Conservation (phyloP, 495 filamentous ascomycete species). For the Trichoderma erinaceum region DNA sequence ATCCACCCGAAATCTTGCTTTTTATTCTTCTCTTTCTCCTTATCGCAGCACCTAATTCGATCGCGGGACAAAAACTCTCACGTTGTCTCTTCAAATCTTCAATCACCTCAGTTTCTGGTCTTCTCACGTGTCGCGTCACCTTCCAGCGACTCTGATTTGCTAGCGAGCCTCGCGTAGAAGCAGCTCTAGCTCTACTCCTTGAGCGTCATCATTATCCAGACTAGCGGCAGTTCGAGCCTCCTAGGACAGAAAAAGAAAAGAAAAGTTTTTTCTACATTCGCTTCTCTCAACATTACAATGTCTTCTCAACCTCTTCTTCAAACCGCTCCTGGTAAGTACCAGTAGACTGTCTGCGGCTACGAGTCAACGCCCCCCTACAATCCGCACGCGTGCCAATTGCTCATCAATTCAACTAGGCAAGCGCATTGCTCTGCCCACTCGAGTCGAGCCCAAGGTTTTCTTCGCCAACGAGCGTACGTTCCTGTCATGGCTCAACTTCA, state of each 20-base stretch:
- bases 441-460: conserved; percentile 99
- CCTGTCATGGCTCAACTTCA: conserved; percentile 98
- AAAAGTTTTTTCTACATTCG: conserved; percentile 6
- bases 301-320: conserved; percentile 95
- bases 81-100: background rate
- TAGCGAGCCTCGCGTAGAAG: background rate
- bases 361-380: background rate
- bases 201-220: conserved; percentile 4
- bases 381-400: conserved; percentile 6
- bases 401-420: conserved; percentile 59
- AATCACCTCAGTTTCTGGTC: background rate
- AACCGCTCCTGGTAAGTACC: conserved; percentile 65
- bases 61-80: background rate
- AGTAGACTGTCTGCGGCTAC: too few relatives aligned
- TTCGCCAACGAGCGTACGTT: conserved; percentile 99
- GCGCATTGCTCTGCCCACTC: conserved; percentile 94
- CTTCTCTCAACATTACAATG: conserved; percentile 45
- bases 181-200: background rate
- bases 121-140: background rate
- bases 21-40: background rate
- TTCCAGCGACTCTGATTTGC: background rate
- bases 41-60: background rate
- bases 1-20: conserved; percentile 12
- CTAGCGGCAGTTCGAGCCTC: background rate
- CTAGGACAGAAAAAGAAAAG: background rate